Percentiles rank a stretch among this genome's conserved stretches.
These are phyloP conservation scores for Xylariales sp. DNA, from an alignment of 2,329 filamentous ascomycete genomes.

Conservation along the genomic window DNA sequence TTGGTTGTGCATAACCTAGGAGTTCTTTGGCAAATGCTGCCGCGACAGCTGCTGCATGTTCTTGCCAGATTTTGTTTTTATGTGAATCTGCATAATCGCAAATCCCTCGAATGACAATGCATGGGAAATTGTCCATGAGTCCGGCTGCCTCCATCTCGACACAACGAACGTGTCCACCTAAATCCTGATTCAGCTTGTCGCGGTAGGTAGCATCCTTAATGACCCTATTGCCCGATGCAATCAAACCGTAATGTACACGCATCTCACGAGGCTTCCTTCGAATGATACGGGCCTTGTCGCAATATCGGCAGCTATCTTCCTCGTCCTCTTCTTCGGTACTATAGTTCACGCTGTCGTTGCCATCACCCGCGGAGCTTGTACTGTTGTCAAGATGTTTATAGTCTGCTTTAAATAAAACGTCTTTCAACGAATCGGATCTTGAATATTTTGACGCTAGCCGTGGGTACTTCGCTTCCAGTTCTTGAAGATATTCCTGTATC, in stretches of 20 bases:
- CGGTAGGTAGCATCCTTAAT: slow-evolving; percentile 17
- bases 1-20: not conserved
- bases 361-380: not conserved
- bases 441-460: slow-evolving; percentile 12
- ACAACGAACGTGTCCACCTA: slow-evolving; percentile 12
- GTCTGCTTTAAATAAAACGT: slow-evolving; percentile 11
- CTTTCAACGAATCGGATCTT: slow-evolving; percentile 10
- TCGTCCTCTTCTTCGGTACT: not conserved
- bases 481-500: slow-evolving; percentile 13
- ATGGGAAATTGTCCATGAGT: slow-evolving; percentile 18
- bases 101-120: slow-evolving; percentile 20
- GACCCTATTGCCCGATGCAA: slow-evolving; percentile 20
- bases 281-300: slow-evolving; percentile 12
- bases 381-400: slow-evolving; percentile 6
- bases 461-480: slow-evolving; percentile 12
- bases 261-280: slow-evolving; percentile 13
- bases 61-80: slow-evolving; percentile 19
- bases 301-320: slow-evolving; percentile 10
- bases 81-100: slow-evolving; percentile 21
- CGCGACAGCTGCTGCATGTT: slow-evolving; percentile 13
- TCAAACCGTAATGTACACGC: slow-evolving; percentile 18
- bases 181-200: slow-evolving; percentile 9
- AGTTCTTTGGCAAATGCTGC: slow-evolving; percentile 16
- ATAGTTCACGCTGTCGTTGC: not conserved
- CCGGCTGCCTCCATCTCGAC: slow-evolving; percentile 16